Evolutionary conservation across 1,284 basidiomycete genomes (phyloP), one percentile per base, ranked within the genome.

Genomic region (Apiotrichum mycotoxinovorans): DNA sequence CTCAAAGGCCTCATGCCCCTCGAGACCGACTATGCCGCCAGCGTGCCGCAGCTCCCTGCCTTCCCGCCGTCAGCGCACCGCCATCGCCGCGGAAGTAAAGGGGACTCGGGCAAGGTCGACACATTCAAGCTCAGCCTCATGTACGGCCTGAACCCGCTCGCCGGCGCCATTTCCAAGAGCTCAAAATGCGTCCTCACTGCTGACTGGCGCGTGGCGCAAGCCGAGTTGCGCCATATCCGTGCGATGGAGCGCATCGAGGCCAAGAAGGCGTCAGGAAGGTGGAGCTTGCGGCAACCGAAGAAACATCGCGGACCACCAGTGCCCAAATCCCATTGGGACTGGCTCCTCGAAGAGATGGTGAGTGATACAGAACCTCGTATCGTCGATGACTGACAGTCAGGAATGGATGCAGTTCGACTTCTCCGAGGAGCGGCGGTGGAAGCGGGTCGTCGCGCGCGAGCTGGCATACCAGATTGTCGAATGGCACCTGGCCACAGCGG

Each of bases 391-490:
- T 60, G 33, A 60, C 52, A 25, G 3, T 35, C 67, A 94, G 91
- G 91, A 89, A 83, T 98, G 95, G 96, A 87, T 99, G 82, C 88
- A 93, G 47, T 85, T 85, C 17, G 96, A 99, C 70, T 98, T 93
- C 67, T 85, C 88, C 10, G 93, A 98, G 75, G 96, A 99, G 72
- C 81, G 90, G 51, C 84, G 84, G 58, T 98, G 94, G 94, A 98
- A 98, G 74, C 79, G 89, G 35, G 86, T 87, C 0, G 73, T 92
- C 20, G 94, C 95, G 0, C 88, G 87, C 70, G 87, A 88, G 58
- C 75, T 98, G n/a, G 90, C 90, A 0, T 85, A 85, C 52, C 85
- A 90, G 47, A 87, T 91, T 15, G 82, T 88, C 14, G 87, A 90
- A 63, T 98, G 92, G 91, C 91, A 96, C 72, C 82, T 84, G 51